Evolutionary conservation across 108 stramenopile species (phyloP).

Genomic region (Nannochloropsis oceanica): DNA sequence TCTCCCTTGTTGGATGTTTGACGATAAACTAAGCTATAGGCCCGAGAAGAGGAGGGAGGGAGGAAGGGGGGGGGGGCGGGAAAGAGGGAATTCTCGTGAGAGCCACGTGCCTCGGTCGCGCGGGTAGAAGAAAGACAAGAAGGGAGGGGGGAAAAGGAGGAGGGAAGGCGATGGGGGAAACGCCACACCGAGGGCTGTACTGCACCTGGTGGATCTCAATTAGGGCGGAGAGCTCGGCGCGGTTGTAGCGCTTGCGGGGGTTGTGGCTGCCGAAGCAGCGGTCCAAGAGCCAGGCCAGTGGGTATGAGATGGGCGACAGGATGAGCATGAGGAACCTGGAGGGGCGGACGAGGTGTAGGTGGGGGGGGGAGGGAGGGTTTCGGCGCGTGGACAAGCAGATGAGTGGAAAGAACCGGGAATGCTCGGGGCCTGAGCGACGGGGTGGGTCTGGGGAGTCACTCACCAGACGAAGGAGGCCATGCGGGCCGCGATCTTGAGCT

Average conservation of each 20-base stretch:
- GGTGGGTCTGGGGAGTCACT: too few species aligned
- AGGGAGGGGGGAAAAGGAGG: too few species aligned
- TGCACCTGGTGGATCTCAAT: constrained; percentile 31
- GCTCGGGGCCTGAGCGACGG: not conserved
- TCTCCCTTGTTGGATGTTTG: too few species aligned
- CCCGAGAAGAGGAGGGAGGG: not conserved
- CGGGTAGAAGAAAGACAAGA: too few species aligned
- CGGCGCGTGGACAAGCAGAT: too few species aligned
- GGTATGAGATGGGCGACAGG: constrained; percentile 61
- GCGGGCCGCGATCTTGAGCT: constrained; percentile 52
- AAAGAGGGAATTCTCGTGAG: too few species aligned
- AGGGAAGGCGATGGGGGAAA: too few species aligned
- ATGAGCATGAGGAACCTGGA: constrained; percentile 47
- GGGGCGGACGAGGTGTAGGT: not conserved
- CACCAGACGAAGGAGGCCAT: constrained; percentile 60
- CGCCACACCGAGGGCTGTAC: too few species aligned
- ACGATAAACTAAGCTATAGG: too few species aligned
- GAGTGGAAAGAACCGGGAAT: too few species aligned
- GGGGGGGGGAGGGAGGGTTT: not conserved
- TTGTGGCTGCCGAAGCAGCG: not conserved
- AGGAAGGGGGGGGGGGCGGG: too few species aligned
- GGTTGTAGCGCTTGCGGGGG: constrained; percentile 23
- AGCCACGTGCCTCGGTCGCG: too few species aligned
- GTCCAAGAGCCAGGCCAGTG: constrained; percentile 71
- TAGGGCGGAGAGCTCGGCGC: constrained; percentile 19